phyloP scores from a whole-genome alignment of 2,329 filamentous ascomycete genomes.

The Pseudogymnoascus verrucosus region DNA sequence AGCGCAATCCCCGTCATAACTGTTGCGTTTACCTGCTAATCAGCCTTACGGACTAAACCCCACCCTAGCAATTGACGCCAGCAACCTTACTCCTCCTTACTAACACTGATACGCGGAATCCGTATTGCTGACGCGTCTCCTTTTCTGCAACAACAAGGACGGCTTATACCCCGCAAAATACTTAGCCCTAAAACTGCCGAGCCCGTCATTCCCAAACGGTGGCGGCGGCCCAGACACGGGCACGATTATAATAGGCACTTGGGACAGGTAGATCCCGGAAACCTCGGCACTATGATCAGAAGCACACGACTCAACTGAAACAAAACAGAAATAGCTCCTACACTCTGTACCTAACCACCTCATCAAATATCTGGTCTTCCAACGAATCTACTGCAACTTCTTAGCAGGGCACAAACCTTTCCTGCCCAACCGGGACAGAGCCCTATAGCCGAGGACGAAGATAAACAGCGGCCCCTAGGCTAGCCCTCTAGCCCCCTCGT shows the following conservation, averaged over 20 bases:
- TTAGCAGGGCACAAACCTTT: background rate
- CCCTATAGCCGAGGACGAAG: background rate
- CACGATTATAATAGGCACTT: background rate
- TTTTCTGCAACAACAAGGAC: background rate
- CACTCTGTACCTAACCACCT: background rate
- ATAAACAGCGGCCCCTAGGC: background rate
- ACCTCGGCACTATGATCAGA: background rate
- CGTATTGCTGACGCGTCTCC: background rate
- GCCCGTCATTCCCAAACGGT: background rate
- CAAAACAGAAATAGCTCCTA: background rate
- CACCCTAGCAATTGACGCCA: background rate
- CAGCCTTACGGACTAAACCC: background rate
- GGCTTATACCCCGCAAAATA: background rate
- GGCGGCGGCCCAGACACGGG: background rate
- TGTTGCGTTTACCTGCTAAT: background rate
- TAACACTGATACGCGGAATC: background rate
- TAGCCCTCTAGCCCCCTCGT: background rate
- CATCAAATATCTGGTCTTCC: background rate
- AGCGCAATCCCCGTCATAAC: background rate
- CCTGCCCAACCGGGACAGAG: background rate
- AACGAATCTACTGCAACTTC: background rate
- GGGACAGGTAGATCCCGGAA: background rate
- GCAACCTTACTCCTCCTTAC: background rate
- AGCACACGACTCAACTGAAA: background rate
- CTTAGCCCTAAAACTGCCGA: background rate